Conservation (phyloP, 331 rosid species). For the Prunus yedoensis region DNA sequence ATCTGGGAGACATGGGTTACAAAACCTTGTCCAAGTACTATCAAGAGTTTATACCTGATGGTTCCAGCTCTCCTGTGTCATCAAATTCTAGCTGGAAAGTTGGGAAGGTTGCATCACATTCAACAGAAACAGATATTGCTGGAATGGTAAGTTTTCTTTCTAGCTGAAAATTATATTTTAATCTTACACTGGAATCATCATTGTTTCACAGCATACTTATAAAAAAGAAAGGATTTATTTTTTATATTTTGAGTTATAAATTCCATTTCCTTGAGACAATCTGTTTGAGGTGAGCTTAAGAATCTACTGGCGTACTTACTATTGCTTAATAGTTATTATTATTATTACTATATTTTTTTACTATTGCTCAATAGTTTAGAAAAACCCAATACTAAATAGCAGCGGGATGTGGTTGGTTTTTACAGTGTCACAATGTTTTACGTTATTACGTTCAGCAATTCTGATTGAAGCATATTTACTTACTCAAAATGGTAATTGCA, state of each 20-base stretch:
- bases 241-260: background rate
- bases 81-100: conserved; percentile 75
- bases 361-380: background rate
- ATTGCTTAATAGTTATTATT: background rate
- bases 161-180: background rate
- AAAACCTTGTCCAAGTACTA: conserved; percentile 83
- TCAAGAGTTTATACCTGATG: conserved; percentile 81
- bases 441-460: conserved; percentile 1
- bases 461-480: background rate
- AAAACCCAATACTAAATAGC: background rate
- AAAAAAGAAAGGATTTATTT: background rate
- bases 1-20: conserved; percentile 82
- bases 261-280: background rate
- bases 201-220: background rate
- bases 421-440: conserved; percentile 4
- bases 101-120: conserved; percentile 56
- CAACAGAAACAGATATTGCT: conserved; percentile 65
- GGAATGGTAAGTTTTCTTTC: conserved; percentile 72
- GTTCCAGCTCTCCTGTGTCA: conserved; percentile 76
- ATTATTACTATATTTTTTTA: background rate
- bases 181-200: conserved; percentile 16
- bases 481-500: conserved; percentile 39
- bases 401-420: conserved; percentile 6
- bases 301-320: background rate
- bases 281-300: conserved; percentile 11